phyloP scores from a whole-genome alignment of 2,329 filamentous ascomycete species.

The Alternaria incomplexa region DNA sequence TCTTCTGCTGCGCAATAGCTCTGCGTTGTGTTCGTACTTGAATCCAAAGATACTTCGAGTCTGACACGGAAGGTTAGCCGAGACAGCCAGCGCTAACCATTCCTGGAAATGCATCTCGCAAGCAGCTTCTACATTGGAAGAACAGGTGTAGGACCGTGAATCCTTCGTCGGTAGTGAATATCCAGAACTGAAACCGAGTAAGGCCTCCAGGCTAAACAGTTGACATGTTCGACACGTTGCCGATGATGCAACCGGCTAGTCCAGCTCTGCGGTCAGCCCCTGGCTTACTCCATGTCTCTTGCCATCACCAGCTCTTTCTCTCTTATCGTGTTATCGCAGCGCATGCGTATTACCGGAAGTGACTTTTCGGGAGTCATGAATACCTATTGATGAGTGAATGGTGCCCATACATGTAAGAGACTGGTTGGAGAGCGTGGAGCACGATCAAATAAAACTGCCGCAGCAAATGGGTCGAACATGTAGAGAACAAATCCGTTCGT shows the following conservation, averaged over 20 bases:
- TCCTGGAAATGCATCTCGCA: neutral
- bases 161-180: neutral
- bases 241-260: neutral
- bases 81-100: slow-evolving; percentile 1
- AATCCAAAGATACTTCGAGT: neutral
- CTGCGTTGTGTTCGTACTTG: neutral
- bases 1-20: neutral
- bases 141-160: neutral
- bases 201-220: neutral
- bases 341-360: neutral
- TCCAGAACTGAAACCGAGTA: neutral
- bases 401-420: neutral
- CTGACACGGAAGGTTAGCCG: slow-evolving; percentile 1
- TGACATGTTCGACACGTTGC: neutral
- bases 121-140: neutral
- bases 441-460: too few species aligned
- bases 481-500: too few species aligned
- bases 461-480: too few species aligned
- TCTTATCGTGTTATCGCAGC: neutral
- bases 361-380: neutral
- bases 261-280: neutral
- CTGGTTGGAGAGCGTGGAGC: neutral
- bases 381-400: neutral
- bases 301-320: neutral
- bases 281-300: neutral